A percentile compares a stretch with the other conserved stretches of the same genome.
These are phyloP conservation scores for Penicillium mononematosum DNA, from an alignment of 495 filamentous ascomycete species.

Conservation along the genomic window DNA sequence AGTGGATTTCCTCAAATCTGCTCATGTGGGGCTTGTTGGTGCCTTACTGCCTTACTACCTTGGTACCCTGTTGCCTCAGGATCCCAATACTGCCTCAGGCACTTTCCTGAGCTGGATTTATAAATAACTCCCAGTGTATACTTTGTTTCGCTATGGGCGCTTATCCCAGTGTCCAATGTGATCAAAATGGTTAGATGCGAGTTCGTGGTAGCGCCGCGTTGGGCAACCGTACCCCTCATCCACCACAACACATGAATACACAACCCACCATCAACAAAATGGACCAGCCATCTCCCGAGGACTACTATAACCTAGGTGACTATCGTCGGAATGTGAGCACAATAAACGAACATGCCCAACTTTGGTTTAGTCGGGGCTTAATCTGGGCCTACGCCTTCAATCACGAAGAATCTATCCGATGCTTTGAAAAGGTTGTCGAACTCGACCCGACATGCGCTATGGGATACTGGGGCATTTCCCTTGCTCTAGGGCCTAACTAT, in stretches of 20 bases:
- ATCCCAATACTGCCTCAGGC: neutral
- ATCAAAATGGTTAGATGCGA: neutral
- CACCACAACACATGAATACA: neutral
- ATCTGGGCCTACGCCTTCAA: slow-evolving; percentile 67
- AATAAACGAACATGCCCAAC: slow-evolving; percentile 41
- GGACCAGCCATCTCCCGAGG: slow-evolving; percentile 6
- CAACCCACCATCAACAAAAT: slow-evolving; percentile 8
- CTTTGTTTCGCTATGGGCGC: neutral
- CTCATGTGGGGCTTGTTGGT: slow-evolving; percentile 8
- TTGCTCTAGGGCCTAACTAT: slow-evolving; percentile 66
- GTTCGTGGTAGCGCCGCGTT: neutral
- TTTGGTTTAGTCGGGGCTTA: slow-evolving; percentile 63
- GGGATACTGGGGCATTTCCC: slow-evolving; percentile 69
- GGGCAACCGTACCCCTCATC: neutral
- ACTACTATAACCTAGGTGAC: slow-evolving; percentile 59
- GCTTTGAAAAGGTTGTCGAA: slow-evolving; percentile 58
- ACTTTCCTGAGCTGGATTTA: neutral
- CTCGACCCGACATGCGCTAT: slow-evolving; percentile 56
- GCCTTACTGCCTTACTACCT: neutral
- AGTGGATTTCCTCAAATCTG: slow-evolving; percentile 17
- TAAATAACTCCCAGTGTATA: neutral
- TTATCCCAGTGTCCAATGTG: neutral
- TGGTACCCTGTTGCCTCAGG: neutral
- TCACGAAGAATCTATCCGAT: slow-evolving; percentile 58
- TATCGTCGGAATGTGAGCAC: slow-evolving; percentile 50